Evolutionary conservation across 2,329 filamentous ascomycete species (phyloP).

Genomic region (Paraphaeosphaeria sporulosa): DNA sequence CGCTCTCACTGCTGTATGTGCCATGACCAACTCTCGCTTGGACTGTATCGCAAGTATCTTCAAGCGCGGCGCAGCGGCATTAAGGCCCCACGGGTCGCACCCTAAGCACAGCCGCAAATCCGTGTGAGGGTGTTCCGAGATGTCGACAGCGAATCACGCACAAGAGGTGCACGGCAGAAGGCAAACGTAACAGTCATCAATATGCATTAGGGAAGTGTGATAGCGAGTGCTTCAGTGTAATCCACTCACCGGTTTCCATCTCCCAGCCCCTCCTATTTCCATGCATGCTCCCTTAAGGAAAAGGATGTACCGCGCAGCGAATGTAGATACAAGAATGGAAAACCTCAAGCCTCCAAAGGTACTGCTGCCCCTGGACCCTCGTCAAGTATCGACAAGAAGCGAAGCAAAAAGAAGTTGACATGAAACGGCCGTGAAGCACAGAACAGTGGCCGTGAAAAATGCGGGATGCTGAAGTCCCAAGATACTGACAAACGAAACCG

Average conservation of each 20-base stretch:
- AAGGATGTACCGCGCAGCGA: neutral
- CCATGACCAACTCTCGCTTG: neutral
- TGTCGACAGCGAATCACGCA: neutral
- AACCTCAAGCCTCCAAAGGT: neutral
- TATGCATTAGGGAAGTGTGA: neutral
- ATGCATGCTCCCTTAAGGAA: neutral
- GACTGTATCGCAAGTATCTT: neutral
- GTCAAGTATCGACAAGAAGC: constrained; percentile 1
- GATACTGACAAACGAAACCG: neutral
- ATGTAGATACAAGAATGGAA: constrained; percentile 3
- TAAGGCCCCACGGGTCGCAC: neutral
- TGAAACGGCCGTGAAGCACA: neutral
- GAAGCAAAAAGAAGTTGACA: neutral
- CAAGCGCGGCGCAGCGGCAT: neutral
- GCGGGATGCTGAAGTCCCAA: neutral
- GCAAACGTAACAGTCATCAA: neutral
- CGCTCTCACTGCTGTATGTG: neutral
- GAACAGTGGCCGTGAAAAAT: neutral
- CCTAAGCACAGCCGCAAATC: neutral
- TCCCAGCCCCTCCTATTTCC: neutral
- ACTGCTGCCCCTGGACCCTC: neutral
- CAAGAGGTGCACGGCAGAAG: neutral
- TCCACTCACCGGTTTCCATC: neutral
- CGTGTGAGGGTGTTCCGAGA: neutral
- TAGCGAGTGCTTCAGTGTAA: neutral